Conservation (phyloP, 257 asterid species). For the Primulina eburnea region DNA sequence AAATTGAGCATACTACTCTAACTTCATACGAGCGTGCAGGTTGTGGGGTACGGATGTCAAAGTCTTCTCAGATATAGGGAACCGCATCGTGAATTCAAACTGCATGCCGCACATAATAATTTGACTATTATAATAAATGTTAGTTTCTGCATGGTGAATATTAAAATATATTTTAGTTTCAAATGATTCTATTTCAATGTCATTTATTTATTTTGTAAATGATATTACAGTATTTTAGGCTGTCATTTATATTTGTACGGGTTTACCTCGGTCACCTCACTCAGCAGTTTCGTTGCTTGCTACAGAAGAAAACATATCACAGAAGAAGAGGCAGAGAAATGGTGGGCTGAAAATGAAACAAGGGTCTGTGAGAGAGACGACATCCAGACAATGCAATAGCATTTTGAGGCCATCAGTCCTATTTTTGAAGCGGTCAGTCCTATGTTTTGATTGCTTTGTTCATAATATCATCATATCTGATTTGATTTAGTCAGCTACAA, state of each 20-base stretch:
- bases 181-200: no score
- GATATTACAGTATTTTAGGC: not conserved
- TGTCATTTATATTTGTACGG: not conserved
- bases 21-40: conserved; percentile 43
- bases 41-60: conserved; percentile 85
- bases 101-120: no score
- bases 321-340: conserved; percentile 77
- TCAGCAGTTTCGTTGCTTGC: not conserved
- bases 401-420: not conserved
- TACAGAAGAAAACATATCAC: conserved; percentile 75
- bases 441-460: no score
- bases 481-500: no score
- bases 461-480: no score
- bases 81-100: conserved; percentile 31
- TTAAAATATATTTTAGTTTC: no score
- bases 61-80: conserved; percentile 63
- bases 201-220: no score
- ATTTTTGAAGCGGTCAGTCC: no score
- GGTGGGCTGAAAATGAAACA: conserved; percentile 82
- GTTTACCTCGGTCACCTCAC: not conserved
- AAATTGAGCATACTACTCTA: not conserved
- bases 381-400: conserved; percentile 35
- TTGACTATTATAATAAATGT: no score
- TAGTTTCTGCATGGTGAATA: no score
- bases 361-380: conserved; percentile 60